phyloP scores from a whole-genome alignment of 2,329 filamentous ascomycete genomes.

The Cytospora piceicola region DNA sequence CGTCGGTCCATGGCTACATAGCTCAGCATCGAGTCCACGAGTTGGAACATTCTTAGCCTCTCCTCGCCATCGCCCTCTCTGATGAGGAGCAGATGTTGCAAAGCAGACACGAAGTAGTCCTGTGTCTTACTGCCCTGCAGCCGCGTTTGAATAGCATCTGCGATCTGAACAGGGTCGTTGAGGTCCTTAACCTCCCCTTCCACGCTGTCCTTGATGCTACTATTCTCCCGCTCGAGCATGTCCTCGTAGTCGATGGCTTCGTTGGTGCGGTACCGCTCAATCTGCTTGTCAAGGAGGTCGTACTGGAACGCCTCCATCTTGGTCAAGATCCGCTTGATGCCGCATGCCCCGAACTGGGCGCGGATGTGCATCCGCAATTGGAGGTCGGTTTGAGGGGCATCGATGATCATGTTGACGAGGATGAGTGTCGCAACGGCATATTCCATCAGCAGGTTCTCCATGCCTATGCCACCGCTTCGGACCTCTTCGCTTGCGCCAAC shows the following conservation, averaged over 20 bases:
- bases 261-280: constrained; percentile 89
- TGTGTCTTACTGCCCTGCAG: constrained; percentile 83
- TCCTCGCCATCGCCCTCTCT: constrained; percentile 92
- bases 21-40: constrained; percentile 98
- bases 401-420: constrained; percentile 94
- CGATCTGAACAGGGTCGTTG: constrained; percentile 90
- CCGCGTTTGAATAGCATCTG: constrained; percentile 87
- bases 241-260: constrained; percentile 99
- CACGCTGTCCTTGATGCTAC: constrained; percentile 84
- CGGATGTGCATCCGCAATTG: constrained; percentile 92
- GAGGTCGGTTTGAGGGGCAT: constrained; percentile 85
- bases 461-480: constrained; percentile 92
- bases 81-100: constrained; percentile 94
- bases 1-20: constrained; percentile 98
- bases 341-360: constrained; percentile 93
- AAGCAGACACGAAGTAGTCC: constrained; percentile 93
- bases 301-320: constrained; percentile 99
- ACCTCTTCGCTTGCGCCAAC: constrained; percentile 97
- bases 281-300: constrained; percentile 97
- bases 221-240: constrained; percentile 87
- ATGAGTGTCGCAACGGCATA: constrained; percentile 95
- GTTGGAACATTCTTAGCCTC: constrained; percentile 90
- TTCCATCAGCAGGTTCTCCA: constrained; percentile 99
- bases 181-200: constrained; percentile 89
- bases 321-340: constrained; percentile 87